Percentiles rank a stretch among this genome's conserved stretches.
Conservation (phyloP, 805 yeast species). For the Wickerhamiella dianesei region DNA sequence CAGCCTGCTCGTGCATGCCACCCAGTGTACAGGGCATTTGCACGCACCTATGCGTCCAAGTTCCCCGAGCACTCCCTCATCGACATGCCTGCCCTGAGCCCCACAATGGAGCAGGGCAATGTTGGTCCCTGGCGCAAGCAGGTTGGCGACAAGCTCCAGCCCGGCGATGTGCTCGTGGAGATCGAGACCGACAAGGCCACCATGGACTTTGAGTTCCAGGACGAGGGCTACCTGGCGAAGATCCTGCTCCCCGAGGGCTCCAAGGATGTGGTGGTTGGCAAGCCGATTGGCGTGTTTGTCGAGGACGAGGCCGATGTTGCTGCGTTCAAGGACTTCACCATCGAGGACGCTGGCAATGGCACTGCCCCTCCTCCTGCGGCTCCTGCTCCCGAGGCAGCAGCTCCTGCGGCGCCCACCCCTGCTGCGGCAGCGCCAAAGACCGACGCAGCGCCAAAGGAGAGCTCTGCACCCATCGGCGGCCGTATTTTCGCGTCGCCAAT, state of each 20-base stretch:
- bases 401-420: slow-evolving; percentile 3
- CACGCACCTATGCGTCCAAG: slow-evolving; percentile 29
- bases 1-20: slow-evolving; percentile 8
- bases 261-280: slow-evolving; percentile 83
- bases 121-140: slow-evolving; percentile 80
- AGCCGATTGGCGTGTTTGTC: slow-evolving; percentile 93
- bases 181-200: slow-evolving; percentile 96
- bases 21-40: slow-evolving; percentile 13
- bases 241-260: slow-evolving; percentile 32
- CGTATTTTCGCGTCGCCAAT: slow-evolving; percentile 89
- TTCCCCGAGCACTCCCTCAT: slow-evolving; percentile 80
- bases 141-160: slow-evolving; percentile 73
- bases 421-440: neutral
- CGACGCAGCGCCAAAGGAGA: neutral
- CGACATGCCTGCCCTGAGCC: slow-evolving; percentile 98
- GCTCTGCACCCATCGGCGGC: slow-evolving; percentile 29
- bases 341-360: slow-evolving; percentile 60
- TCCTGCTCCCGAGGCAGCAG: slow-evolving; percentile 9
- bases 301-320: slow-evolving; percentile 73
- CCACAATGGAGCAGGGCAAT: slow-evolving; percentile 96
- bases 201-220: slow-evolving; percentile 97
- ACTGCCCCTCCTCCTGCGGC: slow-evolving; percentile 33
- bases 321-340: slow-evolving; percentile 72
- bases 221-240: slow-evolving; percentile 35
- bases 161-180: slow-evolving; percentile 94